Conservation (phyloP, 306 rosid genomes). For the Citrullus colocynthis region DNA sequence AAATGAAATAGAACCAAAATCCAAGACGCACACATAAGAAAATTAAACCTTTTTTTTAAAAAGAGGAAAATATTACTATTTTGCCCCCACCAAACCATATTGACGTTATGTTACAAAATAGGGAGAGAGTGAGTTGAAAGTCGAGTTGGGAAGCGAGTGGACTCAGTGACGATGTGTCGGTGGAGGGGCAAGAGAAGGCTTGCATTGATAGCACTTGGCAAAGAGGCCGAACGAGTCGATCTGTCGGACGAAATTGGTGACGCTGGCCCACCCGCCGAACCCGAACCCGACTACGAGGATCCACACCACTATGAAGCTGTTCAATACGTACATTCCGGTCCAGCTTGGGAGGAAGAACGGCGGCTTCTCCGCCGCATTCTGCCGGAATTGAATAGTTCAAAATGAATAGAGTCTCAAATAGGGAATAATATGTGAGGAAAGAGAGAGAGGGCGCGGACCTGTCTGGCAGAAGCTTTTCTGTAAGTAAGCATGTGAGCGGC, state of each 20-base stretch:
- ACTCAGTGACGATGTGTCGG: constrained; percentile 33
- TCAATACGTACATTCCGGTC: constrained; percentile 64
- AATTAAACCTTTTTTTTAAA: constrained; percentile 6
- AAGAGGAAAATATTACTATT: constrained; percentile 36
- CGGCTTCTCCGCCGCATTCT: constrained; percentile 95
- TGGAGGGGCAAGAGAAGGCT: constrained; percentile 24
- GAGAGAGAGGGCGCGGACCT: constrained; percentile 26
- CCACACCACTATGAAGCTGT: constrained; percentile 70
- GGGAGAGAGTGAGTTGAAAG: constrained; percentile 3
- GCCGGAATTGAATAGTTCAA: background rate
- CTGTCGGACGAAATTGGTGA: constrained; percentile 70
- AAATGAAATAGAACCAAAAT: constrained; percentile 1
- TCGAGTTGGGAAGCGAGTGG: background rate
- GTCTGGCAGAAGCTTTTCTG: constrained; percentile 70
- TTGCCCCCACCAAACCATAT: constrained; percentile 33
- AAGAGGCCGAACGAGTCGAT: constrained; percentile 83
- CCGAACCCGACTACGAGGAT: constrained; percentile 79
- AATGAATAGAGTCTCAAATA: background rate
- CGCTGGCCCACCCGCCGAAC: constrained; percentile 98
- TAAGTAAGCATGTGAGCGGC: constrained; percentile 85
- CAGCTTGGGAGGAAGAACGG: constrained; percentile 80
- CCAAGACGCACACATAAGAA: constrained; percentile 28
- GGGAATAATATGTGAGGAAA: no score
- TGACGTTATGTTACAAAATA: constrained; percentile 41
- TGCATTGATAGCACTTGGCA: constrained; percentile 96